A percentile compares a stretch with the other conserved stretches of the same genome.
Conservation (phyloP, 352 stramenopile species). For the Phytophthora lateralis region DNA sequence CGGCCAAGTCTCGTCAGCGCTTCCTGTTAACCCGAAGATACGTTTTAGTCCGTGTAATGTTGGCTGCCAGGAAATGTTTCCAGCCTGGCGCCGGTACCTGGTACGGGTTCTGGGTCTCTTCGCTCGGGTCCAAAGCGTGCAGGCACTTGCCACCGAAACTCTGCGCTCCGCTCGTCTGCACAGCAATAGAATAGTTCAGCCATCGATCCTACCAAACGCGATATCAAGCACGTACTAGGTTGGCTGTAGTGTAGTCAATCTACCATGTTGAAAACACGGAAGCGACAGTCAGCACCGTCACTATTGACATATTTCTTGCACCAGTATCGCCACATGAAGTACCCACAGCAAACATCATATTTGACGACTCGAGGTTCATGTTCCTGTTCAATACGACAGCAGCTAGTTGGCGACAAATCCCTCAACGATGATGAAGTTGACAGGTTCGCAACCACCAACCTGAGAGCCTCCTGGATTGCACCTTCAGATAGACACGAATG, state of each 20-base stretch:
- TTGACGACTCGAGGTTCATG: constrained; percentile 67
- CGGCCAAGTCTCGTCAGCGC: constrained; percentile 46
- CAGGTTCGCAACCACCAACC: constrained; percentile 6
- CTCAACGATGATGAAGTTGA: neutral
- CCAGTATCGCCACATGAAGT: neutral
- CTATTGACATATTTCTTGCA: neutral
- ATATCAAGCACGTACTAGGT: constrained; percentile 32
- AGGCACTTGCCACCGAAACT: constrained; percentile 64
- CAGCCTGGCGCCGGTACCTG: constrained; percentile 35
- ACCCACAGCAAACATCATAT: constrained; percentile 64
- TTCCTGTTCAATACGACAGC: constrained; percentile 12
- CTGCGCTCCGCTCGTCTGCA: constrained; percentile 37
- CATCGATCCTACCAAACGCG: neutral
- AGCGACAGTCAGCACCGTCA: neutral
- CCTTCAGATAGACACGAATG: constrained; percentile 11
- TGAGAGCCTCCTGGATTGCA: constrained; percentile 30
- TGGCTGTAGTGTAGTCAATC: constrained; percentile 80
- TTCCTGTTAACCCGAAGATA: constrained; percentile 15
- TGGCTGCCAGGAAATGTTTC: neutral
- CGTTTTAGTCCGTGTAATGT: neutral
- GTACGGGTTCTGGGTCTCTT: constrained; percentile 58
- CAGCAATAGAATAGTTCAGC: constrained; percentile 33
- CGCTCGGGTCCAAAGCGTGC: constrained; percentile 60
- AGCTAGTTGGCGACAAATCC: neutral
- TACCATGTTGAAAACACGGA: constrained; percentile 7